A percentile compares a stretch with the other conserved stretches of the same genome.
Conservation (phyloP, 257 asterid species). For the Fraxinus anomala region DNA sequence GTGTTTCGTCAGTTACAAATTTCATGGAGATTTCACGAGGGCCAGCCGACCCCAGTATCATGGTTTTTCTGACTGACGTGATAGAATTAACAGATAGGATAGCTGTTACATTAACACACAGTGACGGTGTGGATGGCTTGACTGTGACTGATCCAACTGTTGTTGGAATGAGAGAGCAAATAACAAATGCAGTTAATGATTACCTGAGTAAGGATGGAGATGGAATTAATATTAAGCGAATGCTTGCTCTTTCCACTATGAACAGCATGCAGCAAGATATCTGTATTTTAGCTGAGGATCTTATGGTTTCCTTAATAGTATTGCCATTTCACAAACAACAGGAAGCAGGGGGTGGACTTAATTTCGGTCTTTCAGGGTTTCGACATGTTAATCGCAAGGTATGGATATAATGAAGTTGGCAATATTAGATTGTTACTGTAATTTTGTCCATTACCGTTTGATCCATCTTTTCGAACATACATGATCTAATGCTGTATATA, state of each 20-base stretch:
- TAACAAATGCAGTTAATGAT: constrained; percentile 39
- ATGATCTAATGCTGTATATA: not conserved
- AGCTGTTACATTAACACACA: constrained; percentile 67
- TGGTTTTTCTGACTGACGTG: constrained; percentile 76
- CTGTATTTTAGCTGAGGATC: constrained; percentile 77
- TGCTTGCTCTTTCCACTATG: constrained; percentile 77
- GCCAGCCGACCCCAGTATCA: constrained; percentile 63
- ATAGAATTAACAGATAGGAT: constrained; percentile 71
- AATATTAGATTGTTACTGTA: not conserved
- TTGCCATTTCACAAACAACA: constrained; percentile 87
- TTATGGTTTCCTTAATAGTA: constrained; percentile 59
- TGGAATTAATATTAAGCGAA: constrained; percentile 54
- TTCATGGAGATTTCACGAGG: constrained; percentile 77
- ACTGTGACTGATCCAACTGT: constrained; percentile 66
- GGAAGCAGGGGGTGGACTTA: constrained; percentile 69
- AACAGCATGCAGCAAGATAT: constrained; percentile 80
- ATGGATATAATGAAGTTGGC: not conserved
- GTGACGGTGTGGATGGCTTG: constrained; percentile 46
- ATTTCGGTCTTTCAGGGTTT: constrained; percentile 63
- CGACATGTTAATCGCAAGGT: constrained; percentile 92
- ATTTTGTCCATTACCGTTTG: not conserved
- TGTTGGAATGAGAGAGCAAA: constrained; percentile 62
- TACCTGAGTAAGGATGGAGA: constrained; percentile 51
- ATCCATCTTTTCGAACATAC: not conserved
- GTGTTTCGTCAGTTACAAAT: constrained; percentile 52